Base-by-base conservation (phyloP, 2,329 filamentous ascomycete genomes). In the Cladosporium sp. region DNA sequence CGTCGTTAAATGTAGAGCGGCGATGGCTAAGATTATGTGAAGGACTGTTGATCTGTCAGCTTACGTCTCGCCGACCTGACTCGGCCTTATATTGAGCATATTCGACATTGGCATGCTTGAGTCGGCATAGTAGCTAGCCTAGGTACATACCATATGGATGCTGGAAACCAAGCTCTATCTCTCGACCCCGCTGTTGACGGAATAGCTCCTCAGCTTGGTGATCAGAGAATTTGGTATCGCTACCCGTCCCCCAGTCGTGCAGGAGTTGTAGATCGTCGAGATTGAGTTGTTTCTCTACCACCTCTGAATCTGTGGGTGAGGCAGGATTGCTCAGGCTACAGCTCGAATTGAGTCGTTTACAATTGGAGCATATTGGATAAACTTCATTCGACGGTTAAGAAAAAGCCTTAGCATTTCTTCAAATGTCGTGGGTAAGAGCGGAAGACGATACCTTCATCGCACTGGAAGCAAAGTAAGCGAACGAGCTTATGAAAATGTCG, bases 1-100 rank as follows among this genome's bases (percentile, higher is more conserved):
- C 3, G 53, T 40, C 4, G 51, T 49, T 4, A 56, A 34, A 22
- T 56, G 49, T 6, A 56, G 47, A 13, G 54, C 54, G 17, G 54
- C 30, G 4, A 56, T 22, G 9, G 54, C 52, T 3, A 56, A 36
- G 6, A 38, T 44, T 2, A 48, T 48, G 29, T 56, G 54, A 29
- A 56, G 37, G 30, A 56, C 18, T 39, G 37, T 18, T 8, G 3
- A 20, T 20, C 8, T 17, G 11, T 39, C 11, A 22, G 17, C 4
- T 19, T 20, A n/a, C n/a, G n/a, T n/a, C n/a, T n/a, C n/a, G n/a
- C n/a, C n/a, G n/a, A n/a, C n/a, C n/a, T n/a, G n/a, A n/a, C n/a
- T n/a, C n/a, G n/a, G n/a, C n/a, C n/a, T n/a, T n/a, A n/a, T n/a
- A n/a, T n/a, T n/a, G n/a, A n/a, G n/a, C n/a, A n/a, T n/a, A n/a